Evolutionary conservation across 2,329 filamentous ascomycete species (phyloP).

Genomic region (Byssothecium circinans): DNA sequence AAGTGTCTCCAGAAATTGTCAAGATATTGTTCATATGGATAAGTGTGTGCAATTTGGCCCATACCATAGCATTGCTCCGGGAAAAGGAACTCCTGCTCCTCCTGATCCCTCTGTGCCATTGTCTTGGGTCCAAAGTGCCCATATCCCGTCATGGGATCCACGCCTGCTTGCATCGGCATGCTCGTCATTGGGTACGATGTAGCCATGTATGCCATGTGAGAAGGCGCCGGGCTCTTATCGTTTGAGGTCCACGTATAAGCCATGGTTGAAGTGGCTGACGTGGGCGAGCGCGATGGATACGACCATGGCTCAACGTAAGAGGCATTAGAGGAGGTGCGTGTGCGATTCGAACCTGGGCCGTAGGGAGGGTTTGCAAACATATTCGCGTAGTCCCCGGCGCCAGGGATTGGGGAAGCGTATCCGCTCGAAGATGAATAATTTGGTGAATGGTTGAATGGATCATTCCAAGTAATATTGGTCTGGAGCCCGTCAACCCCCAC

Average conservation of each 20-base stretch:
- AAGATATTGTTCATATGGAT: slow-evolving; percentile 45
- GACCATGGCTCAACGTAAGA: slow-evolving; percentile 39
- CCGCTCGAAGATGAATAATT: slow-evolving; percentile 39
- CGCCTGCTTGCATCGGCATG: slow-evolving; percentile 21
- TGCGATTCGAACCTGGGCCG: slow-evolving; percentile 27
- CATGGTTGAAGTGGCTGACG: slow-evolving; percentile 38
- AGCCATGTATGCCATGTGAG: slow-evolving; percentile 25
- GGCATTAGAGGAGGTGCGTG: slow-evolving; percentile 42
- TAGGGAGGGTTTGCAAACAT: slow-evolving; percentile 35
- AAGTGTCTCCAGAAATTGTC: slow-evolving; percentile 50
- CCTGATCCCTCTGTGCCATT: slow-evolving; percentile 40
- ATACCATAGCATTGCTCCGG: slow-evolving; percentile 43
- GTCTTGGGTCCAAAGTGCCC: slow-evolving; percentile 34
- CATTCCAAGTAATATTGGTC: slow-evolving; percentile 24
- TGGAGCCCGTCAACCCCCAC: slow-evolving; percentile 22
- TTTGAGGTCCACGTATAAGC: slow-evolving; percentile 33
- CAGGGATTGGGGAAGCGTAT: slow-evolving; percentile 35
- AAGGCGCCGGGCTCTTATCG: slow-evolving; percentile 32
- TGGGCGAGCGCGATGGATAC: slow-evolving; percentile 38
- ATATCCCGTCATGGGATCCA: slow-evolving; percentile 28
- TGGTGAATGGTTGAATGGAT: slow-evolving; percentile 34
- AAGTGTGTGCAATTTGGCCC: slow-evolving; percentile 35
- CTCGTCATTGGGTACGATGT: slow-evolving; percentile 29
- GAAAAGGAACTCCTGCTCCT: slow-evolving; percentile 40
- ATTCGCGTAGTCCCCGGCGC: slow-evolving; percentile 27